These are phyloP conservation scores for Cyclanthera cordifolia DNA, from an alignment of 306 rosid species.

Conservation along the genomic window DNA sequence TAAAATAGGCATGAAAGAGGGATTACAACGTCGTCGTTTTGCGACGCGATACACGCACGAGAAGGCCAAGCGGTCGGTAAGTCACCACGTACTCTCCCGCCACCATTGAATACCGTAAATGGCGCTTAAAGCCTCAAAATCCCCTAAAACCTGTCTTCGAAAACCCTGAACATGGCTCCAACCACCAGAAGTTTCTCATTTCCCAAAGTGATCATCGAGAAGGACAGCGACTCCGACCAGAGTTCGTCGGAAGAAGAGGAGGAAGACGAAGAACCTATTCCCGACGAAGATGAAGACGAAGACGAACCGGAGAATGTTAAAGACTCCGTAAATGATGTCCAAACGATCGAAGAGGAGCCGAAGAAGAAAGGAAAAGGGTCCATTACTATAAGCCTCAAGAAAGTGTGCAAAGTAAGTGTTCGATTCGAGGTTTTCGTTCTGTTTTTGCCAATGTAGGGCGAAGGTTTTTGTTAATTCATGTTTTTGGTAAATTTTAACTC, in stretches of 20 bases:
- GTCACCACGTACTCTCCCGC: slow-evolving; percentile 45
- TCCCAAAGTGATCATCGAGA: slow-evolving; percentile 54
- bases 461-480: neutral
- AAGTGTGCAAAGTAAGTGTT: slow-evolving; percentile 65
- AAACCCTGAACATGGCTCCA: slow-evolving; percentile 44
- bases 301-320: slow-evolving; percentile 13
- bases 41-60: neutral
- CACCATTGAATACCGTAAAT: neutral
- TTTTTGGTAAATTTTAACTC: neutral
- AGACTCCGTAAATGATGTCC: slow-evolving; percentile 18
- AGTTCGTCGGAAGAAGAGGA: slow-evolving; percentile 50
- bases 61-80: slow-evolving; percentile 18
- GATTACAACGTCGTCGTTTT: neutral
- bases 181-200: slow-evolving; percentile 44
- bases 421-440: slow-evolving; percentile 1
- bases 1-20: no score
- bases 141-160: neutral
- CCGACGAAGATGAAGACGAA: slow-evolving; percentile 17
- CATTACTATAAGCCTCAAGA: slow-evolving; percentile 51
- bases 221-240: slow-evolving; percentile 61
- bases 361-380: slow-evolving; percentile 51
- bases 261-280: slow-evolving; percentile 15
- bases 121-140: slow-evolving; percentile 10
- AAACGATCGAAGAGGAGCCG: slow-evolving; percentile 22
- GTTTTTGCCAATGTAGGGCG: neutral